Percentiles rank a stretch among this genome's conserved stretches.
Conservation (phyloP, 2,329 filamentous ascomycete species). For the Xylariales sp. region DNA sequence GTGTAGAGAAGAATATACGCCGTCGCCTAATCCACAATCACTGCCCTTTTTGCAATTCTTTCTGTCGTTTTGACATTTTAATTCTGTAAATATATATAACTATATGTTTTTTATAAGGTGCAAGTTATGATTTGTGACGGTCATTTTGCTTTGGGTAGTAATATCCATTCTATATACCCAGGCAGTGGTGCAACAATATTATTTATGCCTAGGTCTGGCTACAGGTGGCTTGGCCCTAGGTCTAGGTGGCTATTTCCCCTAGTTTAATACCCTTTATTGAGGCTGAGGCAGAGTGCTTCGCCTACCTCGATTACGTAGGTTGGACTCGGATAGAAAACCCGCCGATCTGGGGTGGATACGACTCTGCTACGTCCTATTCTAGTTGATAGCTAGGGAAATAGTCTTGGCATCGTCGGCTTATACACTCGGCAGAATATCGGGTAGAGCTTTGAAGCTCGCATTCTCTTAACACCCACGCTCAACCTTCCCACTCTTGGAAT, state of each 20-base stretch:
- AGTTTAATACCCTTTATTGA: no score
- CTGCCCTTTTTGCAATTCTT: neutral
- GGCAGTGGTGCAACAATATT: neutral
- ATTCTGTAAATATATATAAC: neutral
- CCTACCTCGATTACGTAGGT: no score
- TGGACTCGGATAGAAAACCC: slow-evolving; percentile 15
- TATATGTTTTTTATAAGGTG: neutral
- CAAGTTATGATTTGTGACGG: neutral
- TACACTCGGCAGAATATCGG: neutral
- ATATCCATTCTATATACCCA: neutral
- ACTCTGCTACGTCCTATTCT: neutral
- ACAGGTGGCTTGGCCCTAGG: no score
- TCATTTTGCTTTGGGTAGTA: neutral
- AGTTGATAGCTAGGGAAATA: no score
- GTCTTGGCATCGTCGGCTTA: neutral
- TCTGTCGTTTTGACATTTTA: neutral
- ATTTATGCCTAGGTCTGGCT: neutral
- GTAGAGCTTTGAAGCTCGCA: slow-evolving; percentile 18
- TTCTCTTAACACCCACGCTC: slow-evolving; percentile 9
- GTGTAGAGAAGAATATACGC: no score
- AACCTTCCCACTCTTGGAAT: neutral
- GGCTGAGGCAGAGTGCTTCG: no score
- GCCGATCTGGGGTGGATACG: slow-evolving; percentile 13
- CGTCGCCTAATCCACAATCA: no score
- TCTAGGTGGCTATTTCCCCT: no score